Conservation (phyloP, 2,329 filamentous ascomycete genomes). For the Hymenoscyphus linearis region DNA sequence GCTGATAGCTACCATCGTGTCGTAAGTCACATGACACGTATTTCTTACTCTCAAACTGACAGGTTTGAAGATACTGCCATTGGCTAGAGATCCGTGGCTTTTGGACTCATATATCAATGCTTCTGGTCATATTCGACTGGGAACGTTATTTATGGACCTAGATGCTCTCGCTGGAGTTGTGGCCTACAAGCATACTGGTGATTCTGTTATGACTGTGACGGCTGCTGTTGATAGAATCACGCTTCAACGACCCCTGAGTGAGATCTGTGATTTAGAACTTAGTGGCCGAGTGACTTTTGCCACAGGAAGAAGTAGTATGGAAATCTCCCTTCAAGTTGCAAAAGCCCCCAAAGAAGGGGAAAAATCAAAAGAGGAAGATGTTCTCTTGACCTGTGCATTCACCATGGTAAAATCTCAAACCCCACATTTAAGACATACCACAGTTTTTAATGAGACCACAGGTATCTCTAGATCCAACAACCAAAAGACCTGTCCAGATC, state of each 20-base stretch:
- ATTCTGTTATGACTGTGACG: constrained; percentile 42
- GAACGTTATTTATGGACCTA: constrained; percentile 58
- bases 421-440: background rate
- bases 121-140: constrained; percentile 57
- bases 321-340: constrained; percentile 63
- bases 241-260: constrained; percentile 56
- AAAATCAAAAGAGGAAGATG: constrained; percentile 49
- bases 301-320: constrained; percentile 63
- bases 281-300: constrained; percentile 52
- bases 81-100: constrained; percentile 65
- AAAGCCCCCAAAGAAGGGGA: constrained; percentile 53
- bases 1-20: constrained; percentile 60
- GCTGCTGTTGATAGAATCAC: constrained; percentile 37
- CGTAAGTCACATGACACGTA: constrained; percentile 38
- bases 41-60: constrained; percentile 12
- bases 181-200: constrained; percentile 63
- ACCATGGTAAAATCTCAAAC: constrained; percentile 52
- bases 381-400: constrained; percentile 66
- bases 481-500: constrained; percentile 60
- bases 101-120: constrained; percentile 66
- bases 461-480: constrained; percentile 57
- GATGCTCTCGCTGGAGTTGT: constrained; percentile 66
- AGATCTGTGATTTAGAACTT: constrained; percentile 65
- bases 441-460: background rate
- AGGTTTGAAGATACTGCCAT: constrained; percentile 47